phyloP scores from a whole-genome alignment of 768 basidiomycete genomes.

The Plicaturopsis crispa region DNA sequence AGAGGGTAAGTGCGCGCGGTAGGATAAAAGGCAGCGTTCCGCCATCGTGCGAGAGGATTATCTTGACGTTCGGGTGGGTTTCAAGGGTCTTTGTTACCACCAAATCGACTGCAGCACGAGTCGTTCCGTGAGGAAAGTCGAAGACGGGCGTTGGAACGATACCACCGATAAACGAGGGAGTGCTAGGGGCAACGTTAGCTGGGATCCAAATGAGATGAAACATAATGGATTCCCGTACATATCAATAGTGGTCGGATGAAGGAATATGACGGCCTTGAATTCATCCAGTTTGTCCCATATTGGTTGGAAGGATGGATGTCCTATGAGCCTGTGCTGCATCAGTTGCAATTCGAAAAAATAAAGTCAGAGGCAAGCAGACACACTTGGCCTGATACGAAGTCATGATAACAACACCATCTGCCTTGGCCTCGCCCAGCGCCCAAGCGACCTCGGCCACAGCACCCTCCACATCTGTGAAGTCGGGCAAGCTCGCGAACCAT shows the following conservation, averaged over 20 bases:
- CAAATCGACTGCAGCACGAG: constrained; percentile 2
- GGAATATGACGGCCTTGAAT: not conserved
- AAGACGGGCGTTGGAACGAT: not conserved
- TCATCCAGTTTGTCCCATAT: constrained; percentile 2
- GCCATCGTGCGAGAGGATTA: not conserved
- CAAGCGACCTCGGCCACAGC: not conserved
- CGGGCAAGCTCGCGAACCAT: not conserved
- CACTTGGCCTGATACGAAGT: not conserved
- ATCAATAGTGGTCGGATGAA: constrained; percentile 1
- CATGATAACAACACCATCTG: not conserved
- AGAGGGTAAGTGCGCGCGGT: too few species aligned
- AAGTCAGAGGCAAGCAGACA: too few species aligned
- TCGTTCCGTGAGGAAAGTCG: constrained; percentile 3
- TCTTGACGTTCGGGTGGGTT: not conserved
- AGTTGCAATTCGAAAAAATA: too few species aligned
- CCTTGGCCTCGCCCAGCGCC: not conserved
- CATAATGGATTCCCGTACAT: too few species aligned
- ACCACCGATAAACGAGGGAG: not conserved
- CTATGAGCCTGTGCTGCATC: constrained; percentile 1
- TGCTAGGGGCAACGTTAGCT: not conserved
- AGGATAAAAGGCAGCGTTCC: not conserved
- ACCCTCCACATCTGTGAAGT: not conserved
- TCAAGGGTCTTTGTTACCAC: not conserved
- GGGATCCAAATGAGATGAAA: not conserved
- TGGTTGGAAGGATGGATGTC: constrained; percentile 1